Evolutionary conservation across 1,284 basidiomycete species (phyloP).

Genomic region (Marasmius oreades): DNA sequence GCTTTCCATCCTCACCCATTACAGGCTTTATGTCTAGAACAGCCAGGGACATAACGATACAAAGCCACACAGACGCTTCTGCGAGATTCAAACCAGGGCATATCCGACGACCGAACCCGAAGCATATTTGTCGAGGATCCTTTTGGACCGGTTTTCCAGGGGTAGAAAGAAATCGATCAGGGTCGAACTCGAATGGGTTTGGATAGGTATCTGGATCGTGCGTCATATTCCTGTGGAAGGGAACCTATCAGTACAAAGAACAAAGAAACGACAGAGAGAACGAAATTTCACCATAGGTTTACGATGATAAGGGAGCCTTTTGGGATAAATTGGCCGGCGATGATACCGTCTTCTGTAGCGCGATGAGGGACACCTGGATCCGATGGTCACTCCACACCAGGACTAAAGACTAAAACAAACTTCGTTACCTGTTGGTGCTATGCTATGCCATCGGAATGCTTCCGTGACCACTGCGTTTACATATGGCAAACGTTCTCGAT

Average conservation of each 20-base stretch:
- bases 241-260: neutral
- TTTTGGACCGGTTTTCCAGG: conserved; percentile 11
- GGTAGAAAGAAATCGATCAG: conserved; percentile 12
- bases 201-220: conserved; percentile 15
- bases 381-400: neutral
- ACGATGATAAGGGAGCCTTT: conserved; percentile 23
- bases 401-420: neutral
- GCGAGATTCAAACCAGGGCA: conserved; percentile 18
- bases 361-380: conserved; percentile 22
- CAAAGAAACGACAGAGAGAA: conserved; percentile 12
- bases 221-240: conserved; percentile 14
- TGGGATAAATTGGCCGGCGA: conserved; percentile 25
- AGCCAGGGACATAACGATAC: conserved; percentile 13
- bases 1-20: conserved; percentile 12
- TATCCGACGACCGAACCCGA: conserved; percentile 16
- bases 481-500: conserved; percentile 28
- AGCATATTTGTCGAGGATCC: conserved; percentile 15
- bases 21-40: conserved; percentile 16
- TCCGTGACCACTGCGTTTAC: conserved; percentile 27
- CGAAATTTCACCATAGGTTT: conserved; percentile 22
- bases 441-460: conserved; percentile 24
- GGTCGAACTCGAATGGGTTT: conserved; percentile 15
- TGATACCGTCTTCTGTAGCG: conserved; percentile 22
- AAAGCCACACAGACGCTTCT: conserved; percentile 16
- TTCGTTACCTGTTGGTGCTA: conserved; percentile 19